Percentiles rank a stretch among this genome's conserved stretches.
Conservation (phyloP, 2,329 filamentous ascomycete species). For the Fonsecaea pedrosoi region DNA sequence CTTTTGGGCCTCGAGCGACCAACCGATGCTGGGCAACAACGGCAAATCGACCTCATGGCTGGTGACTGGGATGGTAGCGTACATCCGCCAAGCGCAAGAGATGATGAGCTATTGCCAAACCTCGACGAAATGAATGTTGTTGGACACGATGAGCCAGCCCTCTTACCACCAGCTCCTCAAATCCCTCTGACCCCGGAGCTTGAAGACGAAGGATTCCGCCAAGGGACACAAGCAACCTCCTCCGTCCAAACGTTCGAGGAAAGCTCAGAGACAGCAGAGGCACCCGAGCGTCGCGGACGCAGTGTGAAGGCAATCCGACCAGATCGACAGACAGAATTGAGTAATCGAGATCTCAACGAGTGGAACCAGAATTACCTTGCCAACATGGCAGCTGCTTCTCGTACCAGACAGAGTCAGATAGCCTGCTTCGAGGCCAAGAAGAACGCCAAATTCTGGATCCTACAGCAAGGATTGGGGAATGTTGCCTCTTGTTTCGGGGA, state of each 20-base stretch:
- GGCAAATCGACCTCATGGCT: neutral
- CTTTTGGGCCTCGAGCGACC: slow-evolving; percentile 30
- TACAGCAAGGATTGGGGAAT: slow-evolving; percentile 62
- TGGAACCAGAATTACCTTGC: slow-evolving; percentile 65
- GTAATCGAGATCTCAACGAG: slow-evolving; percentile 61
- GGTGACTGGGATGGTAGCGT: slow-evolving; percentile 2
- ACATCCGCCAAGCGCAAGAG: neutral
- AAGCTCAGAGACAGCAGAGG: slow-evolving; percentile 30
- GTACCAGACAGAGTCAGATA: slow-evolving; percentile 54
- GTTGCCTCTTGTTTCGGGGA: slow-evolving; percentile 57
- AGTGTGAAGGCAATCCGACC: slow-evolving; percentile 51
- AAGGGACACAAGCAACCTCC: slow-evolving; percentile 27
- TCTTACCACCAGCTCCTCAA: slow-evolving; percentile 41
- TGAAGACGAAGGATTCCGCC: slow-evolving; percentile 25
- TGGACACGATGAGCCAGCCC: slow-evolving; percentile 44
- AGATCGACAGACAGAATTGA: slow-evolving; percentile 61
- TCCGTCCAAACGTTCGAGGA: slow-evolving; percentile 20
- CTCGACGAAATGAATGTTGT: slow-evolving; percentile 37
- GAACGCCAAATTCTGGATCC: slow-evolving; percentile 68
- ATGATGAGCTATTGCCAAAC: slow-evolving; percentile 24
- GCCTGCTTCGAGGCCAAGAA: slow-evolving; percentile 61
- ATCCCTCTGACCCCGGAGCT: slow-evolving; percentile 27
- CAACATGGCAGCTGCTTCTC: slow-evolving; percentile 63
- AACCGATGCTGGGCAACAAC: slow-evolving; percentile 3
- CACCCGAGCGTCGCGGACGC: slow-evolving; percentile 46